Conservation (phyloP, 805 yeast species). For the Candida montana region DNA sequence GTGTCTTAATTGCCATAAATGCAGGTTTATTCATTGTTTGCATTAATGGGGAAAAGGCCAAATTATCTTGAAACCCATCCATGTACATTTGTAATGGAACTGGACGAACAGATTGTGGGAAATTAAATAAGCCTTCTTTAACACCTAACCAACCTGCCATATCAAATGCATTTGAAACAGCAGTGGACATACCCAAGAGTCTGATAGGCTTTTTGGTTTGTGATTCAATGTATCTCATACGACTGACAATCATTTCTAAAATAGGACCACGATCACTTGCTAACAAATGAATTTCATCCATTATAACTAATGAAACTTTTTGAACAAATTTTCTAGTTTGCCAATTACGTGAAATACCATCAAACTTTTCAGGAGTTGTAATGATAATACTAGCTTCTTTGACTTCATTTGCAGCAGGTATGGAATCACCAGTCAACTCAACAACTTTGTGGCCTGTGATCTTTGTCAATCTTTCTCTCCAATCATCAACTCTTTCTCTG, state of each 20-base stretch:
- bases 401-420: conserved; percentile 74
- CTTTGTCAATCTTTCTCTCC: conserved; percentile 64
- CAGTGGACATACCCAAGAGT: conserved; percentile 87
- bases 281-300: conserved; percentile 93
- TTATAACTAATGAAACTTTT: conserved; percentile 78
- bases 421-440: conserved; percentile 94
- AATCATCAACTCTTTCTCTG: conserved; percentile 93
- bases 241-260: conserved; percentile 87
- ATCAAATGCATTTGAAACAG: conserved; percentile 86
- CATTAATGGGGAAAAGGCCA: conserved; percentile 63
- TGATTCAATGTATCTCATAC: conserved; percentile 92
- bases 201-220: conserved; percentile 87
- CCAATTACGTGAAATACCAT: conserved; percentile 91
- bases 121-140: conserved; percentile 87
- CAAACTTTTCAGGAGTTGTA: conserved; percentile 97
- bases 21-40: conserved; percentile 73
- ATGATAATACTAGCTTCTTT: conserved; percentile 80
- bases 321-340: conserved; percentile 82
- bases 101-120: conserved; percentile 93
- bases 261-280: conserved; percentile 99
- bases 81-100: conserved; percentile 89
- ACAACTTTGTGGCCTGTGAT: conserved; percentile 86
- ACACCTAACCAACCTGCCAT: conserved; percentile 95
- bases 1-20: conserved; percentile 67
- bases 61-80: conserved; percentile 81